Evolutionary conservation across 192 early-diverging fungal species (phyloP), one percentile per base, ranked within the genome.

Genomic region (Linnemannia exigua): DNA sequence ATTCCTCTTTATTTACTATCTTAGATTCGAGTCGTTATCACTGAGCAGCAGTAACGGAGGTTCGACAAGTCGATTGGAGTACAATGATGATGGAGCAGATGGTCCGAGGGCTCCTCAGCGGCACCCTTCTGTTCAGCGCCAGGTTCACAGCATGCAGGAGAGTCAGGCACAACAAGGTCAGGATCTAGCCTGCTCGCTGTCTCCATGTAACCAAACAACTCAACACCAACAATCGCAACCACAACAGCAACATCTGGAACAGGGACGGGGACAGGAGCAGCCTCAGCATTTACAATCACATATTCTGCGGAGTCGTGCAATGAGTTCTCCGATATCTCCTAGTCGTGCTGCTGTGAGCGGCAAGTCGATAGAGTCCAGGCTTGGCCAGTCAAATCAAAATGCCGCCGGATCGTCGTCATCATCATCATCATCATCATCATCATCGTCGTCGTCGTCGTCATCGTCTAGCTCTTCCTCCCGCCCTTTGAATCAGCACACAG

Each of bases 1-100:
- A 3, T 63, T 9, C 28, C n/a, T 17, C 46, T 31, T 67, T 16
- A 28, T 17, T 25, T 38, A n/a, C 20, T 8, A n/a, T 69, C 15
- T 38, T 63, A 86, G 84, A 38, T 86, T 86, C 41, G 48, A 86
- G 63, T 86, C 84, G 12, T 67, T 86, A 3, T 80, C 84, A 12
- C 31, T 86, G 48, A 86, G 84, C 72, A 77, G 70, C n/a, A 31
- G 25, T 25, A 51, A 68, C 31, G 72, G 80, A 67, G 71, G 58
- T 19, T 16, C 44, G 8, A 25, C 41, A 50, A 51, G 14, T 25
- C 58, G 28, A 4, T 6, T 31, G 58, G 28, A 63, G 38, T 46
- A 22, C 22, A 28, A 74, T 33, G 61, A 74, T 22, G 61, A 81
- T 37, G 38, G 50, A 1, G 25, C 73, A 19, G 47, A 38, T 37